Evolutionary conservation across 345 rosid species (phyloP).

Genomic region (Turritis glabra): DNA sequence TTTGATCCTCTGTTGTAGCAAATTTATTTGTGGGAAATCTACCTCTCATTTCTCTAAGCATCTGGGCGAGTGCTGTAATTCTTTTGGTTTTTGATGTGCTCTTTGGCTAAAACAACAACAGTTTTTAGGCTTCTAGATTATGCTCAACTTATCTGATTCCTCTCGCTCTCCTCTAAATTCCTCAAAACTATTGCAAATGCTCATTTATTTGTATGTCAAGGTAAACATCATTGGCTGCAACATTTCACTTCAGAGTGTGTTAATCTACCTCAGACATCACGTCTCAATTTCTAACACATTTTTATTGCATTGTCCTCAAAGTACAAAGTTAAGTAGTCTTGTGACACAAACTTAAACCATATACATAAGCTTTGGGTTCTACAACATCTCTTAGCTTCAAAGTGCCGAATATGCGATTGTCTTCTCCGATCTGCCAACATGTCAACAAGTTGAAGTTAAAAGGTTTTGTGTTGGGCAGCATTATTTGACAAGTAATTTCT

Average conservation of each 20-base stretch:
- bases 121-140: neutral
- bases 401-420: slow-evolving; percentile 32
- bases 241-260: neutral
- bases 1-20: slow-evolving; percentile 11
- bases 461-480: neutral
- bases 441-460: slow-evolving; percentile 4
- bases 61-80: neutral
- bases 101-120: neutral
- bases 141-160: neutral
- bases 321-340: neutral
- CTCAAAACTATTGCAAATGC: neutral
- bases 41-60: neutral
- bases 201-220: neutral
- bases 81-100: slow-evolving; percentile 5
- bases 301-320: slow-evolving; percentile 26
- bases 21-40: slow-evolving; percentile 7
- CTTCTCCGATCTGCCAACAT: slow-evolving; percentile 31
- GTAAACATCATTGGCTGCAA: slow-evolving; percentile 9
- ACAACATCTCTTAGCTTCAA: slow-evolving; percentile 16
- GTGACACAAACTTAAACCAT: neutral
- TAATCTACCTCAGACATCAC: slow-evolving; percentile 9
- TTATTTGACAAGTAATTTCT: neutral
- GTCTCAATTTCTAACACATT: neutral
- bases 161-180: neutral
- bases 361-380: neutral